A percentile compares a stretch with the other conserved stretches of the same genome.
Evolutionary conservation across 139 green algal species (phyloP).

Genomic region (Dunaliella sp.): DNA sequence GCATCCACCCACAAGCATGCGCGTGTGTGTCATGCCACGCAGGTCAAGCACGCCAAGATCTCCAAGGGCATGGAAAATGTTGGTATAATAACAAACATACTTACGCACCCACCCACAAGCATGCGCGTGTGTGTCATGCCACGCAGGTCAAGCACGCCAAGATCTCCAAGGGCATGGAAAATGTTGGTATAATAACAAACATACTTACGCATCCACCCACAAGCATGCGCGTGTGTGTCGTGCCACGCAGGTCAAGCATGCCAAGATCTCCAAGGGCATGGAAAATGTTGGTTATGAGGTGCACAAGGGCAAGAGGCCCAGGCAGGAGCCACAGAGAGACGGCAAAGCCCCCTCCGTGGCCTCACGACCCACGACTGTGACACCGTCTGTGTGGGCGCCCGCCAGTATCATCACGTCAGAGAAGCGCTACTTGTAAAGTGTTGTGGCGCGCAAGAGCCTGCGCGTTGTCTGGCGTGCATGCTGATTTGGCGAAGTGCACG

Average conservation of each 20-base stretch:
- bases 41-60: slow-evolving; percentile 37
- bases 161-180: slow-evolving; percentile 41
- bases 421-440: slow-evolving; percentile 29
- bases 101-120: background rate
- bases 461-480: background rate
- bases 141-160: slow-evolving; percentile 28
- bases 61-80: slow-evolving; percentile 34
- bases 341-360: slow-evolving; percentile 1
- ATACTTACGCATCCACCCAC: background rate
- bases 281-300: slow-evolving; percentile 15
- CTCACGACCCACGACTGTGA: background rate
- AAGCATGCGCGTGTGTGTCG: background rate
- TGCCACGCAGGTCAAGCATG: slow-evolving; percentile 19
- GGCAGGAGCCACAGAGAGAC: background rate
- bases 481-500: too few relatives aligned
- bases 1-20: background rate
- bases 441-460: background rate
- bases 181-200: slow-evolving; percentile 5
- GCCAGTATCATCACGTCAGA: slow-evolving; percentile 10
- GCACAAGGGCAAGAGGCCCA: background rate
- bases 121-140: background rate
- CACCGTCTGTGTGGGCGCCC: background rate
- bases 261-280: slow-evolving; percentile 41
- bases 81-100: slow-evolving; percentile 1
- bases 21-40: background rate